Conservation (phyloP, 352 stramenopile genomes). For the Phytopythium montanum region DNA sequence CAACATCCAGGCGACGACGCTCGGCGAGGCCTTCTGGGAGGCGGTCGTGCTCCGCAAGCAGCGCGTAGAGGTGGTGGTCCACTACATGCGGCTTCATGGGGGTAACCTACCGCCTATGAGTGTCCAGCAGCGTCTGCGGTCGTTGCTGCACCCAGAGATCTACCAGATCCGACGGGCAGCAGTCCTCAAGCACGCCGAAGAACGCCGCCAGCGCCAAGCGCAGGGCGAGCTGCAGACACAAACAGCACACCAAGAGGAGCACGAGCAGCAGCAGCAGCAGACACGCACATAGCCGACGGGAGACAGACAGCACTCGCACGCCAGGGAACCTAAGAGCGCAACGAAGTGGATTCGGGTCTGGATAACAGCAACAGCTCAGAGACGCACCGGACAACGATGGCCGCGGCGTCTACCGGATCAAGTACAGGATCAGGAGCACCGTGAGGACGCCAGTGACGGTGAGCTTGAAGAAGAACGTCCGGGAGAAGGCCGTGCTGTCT, state of each 20-base stretch:
- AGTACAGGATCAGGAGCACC: constrained; percentile 44
- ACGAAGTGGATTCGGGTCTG: neutral
- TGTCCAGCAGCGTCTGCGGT: constrained; percentile 22
- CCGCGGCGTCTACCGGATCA: constrained; percentile 18
- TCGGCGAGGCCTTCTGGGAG: constrained; percentile 55
- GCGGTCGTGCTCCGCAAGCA: constrained; percentile 29
- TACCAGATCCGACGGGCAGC: constrained; percentile 29
- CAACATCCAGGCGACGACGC: constrained; percentile 39
- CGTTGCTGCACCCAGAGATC: constrained; percentile 24
- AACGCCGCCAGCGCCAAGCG: constrained; percentile 8
- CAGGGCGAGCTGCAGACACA: constrained; percentile 13
- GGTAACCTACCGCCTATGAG: constrained; percentile 44
- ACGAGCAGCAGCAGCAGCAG: neutral
- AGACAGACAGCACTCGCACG: neutral
- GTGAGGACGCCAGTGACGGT: constrained; percentile 63
- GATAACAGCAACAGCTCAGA: neutral
- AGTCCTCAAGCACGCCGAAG: constrained; percentile 36
- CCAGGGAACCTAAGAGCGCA: neutral
- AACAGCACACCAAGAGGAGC: neutral
- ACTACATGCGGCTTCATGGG: constrained; percentile 59
- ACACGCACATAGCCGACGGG: neutral
- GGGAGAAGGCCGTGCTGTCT: constrained; percentile 40
- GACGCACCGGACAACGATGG: neutral
- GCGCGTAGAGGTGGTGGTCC: constrained; percentile 42
- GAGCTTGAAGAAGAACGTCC: constrained; percentile 68